Percentiles rank a stretch among this genome's conserved stretches.
These are phyloP conservation scores for Amoebophrya sp. DNA, from an alignment of 169 alveolate genomes.

Conservation along the genomic window DNA sequence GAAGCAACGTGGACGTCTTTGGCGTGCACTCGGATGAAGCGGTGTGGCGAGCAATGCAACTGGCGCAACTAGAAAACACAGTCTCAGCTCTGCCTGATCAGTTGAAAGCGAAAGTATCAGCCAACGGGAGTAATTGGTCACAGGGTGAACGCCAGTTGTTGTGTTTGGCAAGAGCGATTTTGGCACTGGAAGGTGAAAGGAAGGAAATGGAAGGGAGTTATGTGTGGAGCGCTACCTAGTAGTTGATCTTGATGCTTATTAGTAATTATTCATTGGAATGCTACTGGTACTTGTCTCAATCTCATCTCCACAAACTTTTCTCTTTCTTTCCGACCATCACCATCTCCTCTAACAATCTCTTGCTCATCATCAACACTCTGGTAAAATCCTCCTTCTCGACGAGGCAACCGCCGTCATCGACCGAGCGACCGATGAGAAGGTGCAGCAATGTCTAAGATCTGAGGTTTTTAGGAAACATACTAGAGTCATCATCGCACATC, in stretches of 20 bases:
- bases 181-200: constrained; percentile 32
- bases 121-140: constrained; percentile 53
- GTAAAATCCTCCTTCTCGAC: constrained; percentile 66
- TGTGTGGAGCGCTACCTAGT: too few species aligned
- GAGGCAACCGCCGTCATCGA: constrained; percentile 85
- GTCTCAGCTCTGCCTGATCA: too few species aligned
- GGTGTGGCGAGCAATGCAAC: constrained; percentile 47
- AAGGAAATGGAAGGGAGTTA: too few species aligned
- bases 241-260: too few species aligned
- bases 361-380: too few species aligned
- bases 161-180: constrained; percentile 71
- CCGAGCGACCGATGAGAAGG: constrained; percentile 66
- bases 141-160: constrained; percentile 63
- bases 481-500: constrained; percentile 76
- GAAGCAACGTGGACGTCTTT: constrained; percentile 74
- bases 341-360: too few species aligned
- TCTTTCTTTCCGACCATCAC: too few species aligned
- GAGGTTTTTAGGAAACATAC: constrained; percentile 63
- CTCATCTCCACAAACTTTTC: too few species aligned
- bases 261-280: too few species aligned
- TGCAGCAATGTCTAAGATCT: constrained; percentile 58
- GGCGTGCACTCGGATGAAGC: constrained; percentile 56
- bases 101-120: too few species aligned
- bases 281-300: too few species aligned
- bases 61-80: background rate